Conservation (phyloP, 768 basidiomycete species). For the Tulasnella sp. region DNA sequence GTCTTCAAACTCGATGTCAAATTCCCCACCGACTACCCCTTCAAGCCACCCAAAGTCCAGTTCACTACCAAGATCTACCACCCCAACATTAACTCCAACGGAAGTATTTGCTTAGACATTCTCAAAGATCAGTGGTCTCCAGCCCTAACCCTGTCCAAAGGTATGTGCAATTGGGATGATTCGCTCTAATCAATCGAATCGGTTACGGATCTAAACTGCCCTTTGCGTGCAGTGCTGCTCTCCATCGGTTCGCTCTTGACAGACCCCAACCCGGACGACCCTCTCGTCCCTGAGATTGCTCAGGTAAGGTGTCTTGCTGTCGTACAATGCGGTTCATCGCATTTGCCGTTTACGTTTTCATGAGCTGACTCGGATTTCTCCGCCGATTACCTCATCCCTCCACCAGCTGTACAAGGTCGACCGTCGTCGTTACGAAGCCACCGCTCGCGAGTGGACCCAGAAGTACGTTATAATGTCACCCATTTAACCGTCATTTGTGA, state of each 20-base stretch:
- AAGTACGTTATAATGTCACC: conserved; percentile 61
- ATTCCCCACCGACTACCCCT: conserved; percentile 97
- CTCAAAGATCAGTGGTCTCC: conserved; percentile 98
- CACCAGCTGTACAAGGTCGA: conserved; percentile 90
- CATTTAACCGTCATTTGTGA: background rate
- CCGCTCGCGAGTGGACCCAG: conserved; percentile 98
- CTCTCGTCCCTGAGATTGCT: conserved; percentile 96
- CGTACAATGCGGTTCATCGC: background rate
- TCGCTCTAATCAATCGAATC: background rate
- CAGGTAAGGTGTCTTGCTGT: conserved; percentile 46
- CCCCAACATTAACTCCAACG: conserved; percentile 64
- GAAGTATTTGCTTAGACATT: conserved; percentile 97
- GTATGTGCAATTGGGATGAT: conserved; percentile 44
- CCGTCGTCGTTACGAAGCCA: conserved; percentile 92
- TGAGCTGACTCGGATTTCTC: conserved; percentile 5
- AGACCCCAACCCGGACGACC: conserved; percentile 98
- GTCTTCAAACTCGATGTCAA: conserved; percentile 96
- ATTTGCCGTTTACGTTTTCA: background rate
- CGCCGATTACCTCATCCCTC: background rate
- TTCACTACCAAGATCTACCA: conserved; percentile 91
- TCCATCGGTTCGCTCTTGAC: conserved; percentile 99
- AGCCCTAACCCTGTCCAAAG: conserved; percentile 97
- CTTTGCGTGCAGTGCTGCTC: conserved; percentile 66
- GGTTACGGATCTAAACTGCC: background rate
- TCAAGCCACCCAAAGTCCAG: conserved; percentile 99